Conservation (phyloP, 192 early-diverging fungal species). For the Coemansia sp. region DNA sequence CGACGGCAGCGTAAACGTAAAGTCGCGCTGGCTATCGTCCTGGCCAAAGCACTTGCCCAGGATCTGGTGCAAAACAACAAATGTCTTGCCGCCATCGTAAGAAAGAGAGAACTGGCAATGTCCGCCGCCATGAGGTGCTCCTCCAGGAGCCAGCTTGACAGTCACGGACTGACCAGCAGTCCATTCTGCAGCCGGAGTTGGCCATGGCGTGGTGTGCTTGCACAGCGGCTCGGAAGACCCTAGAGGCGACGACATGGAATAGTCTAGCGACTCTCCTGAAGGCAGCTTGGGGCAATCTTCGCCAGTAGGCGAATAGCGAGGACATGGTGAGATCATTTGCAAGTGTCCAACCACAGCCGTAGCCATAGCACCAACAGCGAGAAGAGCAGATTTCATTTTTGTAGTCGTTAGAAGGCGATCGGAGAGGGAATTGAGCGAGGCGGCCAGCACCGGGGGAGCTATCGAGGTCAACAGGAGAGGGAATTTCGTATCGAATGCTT, state of each 20-base stretch:
- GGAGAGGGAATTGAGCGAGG: not conserved
- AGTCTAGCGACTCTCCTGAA: slow-evolving; percentile 42
- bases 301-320: slow-evolving; percentile 29
- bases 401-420: too few species aligned
- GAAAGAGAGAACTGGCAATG: slow-evolving; percentile 62
- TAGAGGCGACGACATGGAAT: slow-evolving; percentile 22
- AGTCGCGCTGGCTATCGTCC: slow-evolving; percentile 9
- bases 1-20: slow-evolving; percentile 56
- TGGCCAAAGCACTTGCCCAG: slow-evolving; percentile 52
- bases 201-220: slow-evolving; percentile 44
- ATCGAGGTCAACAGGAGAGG: not conserved
- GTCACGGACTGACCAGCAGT: slow-evolving; percentile 51
- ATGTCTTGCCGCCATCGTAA: slow-evolving; percentile 56
- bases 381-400: not conserved
- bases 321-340: slow-evolving; percentile 36
- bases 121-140: slow-evolving; percentile 54
- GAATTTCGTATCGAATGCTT: not conserved
- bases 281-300: slow-evolving; percentile 41
- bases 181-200: slow-evolving; percentile 30
- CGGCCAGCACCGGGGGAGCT: not conserved
- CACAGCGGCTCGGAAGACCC: slow-evolving; percentile 33
- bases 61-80: slow-evolving; percentile 54
- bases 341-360: slow-evolving; percentile 24
- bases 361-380: slow-evolving; percentile 7
- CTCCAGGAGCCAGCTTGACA: slow-evolving; percentile 40